Evolutionary conservation across 2,329 filamentous ascomycete species (phyloP), one percentile per base, ranked within the genome.

Genomic region (Pezicula neosporulosa): DNA sequence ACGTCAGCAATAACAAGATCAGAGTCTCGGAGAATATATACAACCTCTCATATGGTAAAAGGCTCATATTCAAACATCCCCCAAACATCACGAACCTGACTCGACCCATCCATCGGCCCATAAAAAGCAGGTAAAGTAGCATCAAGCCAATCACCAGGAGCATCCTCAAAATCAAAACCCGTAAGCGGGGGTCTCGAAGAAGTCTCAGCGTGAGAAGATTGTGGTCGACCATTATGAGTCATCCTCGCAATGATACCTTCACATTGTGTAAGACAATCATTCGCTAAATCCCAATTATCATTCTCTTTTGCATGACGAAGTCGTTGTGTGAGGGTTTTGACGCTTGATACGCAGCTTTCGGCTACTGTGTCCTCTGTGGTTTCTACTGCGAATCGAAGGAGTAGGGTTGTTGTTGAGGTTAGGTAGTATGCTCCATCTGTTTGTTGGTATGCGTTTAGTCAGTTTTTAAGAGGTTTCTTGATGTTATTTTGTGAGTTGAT

Each of bases 221-320:
- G 21, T 27, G 41, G 21, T n/a, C 41, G 16, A 7, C 18, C 41
- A 27, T 44, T 44, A 24, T 28, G 13, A 19, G 41, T 44, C 18
- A 44, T 44, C 16, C 41, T 18, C 16, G 41, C 41, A 28, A 54
- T 44, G 10, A 39, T 39, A 3, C 44, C 48, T 45, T 52, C 50
- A 56, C 77, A 81, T 28, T 75, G 55, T 3, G 55, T 42, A 7
- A 62, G 46, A 39, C 58, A 63, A 27, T 59, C 54, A 28, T 59
- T 54, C 2, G 53, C 58, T 7, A 63, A 16, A 42, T 62, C 60
- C 59, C 59, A 61, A 21, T 55, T 41, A 44, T 64, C 2, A 54
- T 58, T 0, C 60, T 68, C 28, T 61, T 65, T 54, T 4, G 56
- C 54, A 7, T 48, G 36, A 8, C 39, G 46, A 5, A 62, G 48